Evolutionary conservation across 2,329 filamentous ascomycete species (phyloP).

Genomic region (Calcarisporium arbuscula): DNA sequence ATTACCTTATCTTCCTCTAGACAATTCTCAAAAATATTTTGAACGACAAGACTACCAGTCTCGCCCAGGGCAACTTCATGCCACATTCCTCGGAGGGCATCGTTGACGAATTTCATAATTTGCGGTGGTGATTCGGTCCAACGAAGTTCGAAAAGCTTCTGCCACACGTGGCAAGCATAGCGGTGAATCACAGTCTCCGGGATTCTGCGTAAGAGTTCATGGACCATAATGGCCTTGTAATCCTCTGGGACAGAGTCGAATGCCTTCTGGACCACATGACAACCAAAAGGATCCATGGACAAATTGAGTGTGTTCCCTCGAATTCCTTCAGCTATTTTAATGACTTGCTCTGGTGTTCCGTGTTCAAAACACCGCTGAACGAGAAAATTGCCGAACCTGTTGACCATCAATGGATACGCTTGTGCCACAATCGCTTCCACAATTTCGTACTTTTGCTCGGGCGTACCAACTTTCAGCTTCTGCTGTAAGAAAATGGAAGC

Average conservation of each 20-base stretch:
- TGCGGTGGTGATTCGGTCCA: conserved; percentile 93
- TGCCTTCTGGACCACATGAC: conserved; percentile 96
- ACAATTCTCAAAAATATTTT: conserved; percentile 99
- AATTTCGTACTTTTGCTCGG: conserved; percentile 95
- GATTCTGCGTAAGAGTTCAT: conserved; percentile 88
- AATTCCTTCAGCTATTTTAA: conserved; percentile 90
- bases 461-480: conserved; percentile 93
- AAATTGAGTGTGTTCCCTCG: conserved; percentile 88
- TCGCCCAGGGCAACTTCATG: conserved; percentile 95
- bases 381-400: conserved; percentile 96
- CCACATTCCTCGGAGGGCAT: conserved; percentile 94
- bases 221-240: conserved; percentile 98
- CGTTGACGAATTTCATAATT: conserved; percentile 98
- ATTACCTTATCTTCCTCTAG: conserved; percentile 94
- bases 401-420: conserved; percentile 94
- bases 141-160: conserved; percentile 96
- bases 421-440: conserved; percentile 93
- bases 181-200: conserved; percentile 97
- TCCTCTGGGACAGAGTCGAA: conserved; percentile 97
- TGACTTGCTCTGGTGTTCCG: conserved; percentile 87
- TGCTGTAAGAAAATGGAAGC: conserved; percentile 98
- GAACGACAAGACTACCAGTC: conserved; percentile 94
- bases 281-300: conserved; percentile 98
- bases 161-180: conserved; percentile 98
- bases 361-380: conserved; percentile 99